phyloP scores from a whole-genome alignment of 768 basidiomycete species.

The Podaxis pistillaris region DNA sequence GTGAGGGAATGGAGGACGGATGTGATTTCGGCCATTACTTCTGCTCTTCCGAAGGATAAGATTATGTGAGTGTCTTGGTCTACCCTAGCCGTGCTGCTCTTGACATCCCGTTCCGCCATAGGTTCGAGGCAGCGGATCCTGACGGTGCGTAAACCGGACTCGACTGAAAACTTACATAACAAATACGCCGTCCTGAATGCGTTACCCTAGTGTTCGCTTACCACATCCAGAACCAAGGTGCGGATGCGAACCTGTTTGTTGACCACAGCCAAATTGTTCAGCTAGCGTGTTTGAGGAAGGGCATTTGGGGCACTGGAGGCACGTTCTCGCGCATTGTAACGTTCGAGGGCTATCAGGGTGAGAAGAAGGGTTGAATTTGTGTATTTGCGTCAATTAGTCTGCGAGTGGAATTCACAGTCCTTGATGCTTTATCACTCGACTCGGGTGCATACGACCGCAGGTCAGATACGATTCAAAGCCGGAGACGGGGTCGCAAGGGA shows the following conservation, averaged over 20 bases:
- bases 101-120: neutral
- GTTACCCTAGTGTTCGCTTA: constrained; percentile 33
- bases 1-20: constrained; percentile 40
- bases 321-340: constrained; percentile 45
- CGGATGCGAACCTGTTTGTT: constrained; percentile 40
- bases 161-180: neutral
- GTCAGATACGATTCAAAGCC: no score
- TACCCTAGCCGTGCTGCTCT: neutral
- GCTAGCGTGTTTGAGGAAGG: constrained; percentile 39
- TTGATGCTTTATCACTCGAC: no score
- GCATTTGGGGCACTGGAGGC: constrained; percentile 44
- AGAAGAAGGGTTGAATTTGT: neutral
- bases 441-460: no score
- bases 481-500: no score
- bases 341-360: constrained; percentile 22
- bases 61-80: constrained; percentile 30
- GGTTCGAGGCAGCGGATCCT: constrained; percentile 13
- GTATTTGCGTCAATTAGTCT: neutral
- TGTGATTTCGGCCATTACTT: constrained; percentile 39
- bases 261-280: constrained; percentile 46
- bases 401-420: no score
- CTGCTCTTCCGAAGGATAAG: constrained; percentile 37
- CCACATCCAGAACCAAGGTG: constrained; percentile 43
- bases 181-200: neutral
- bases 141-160: neutral